Evolutionary conservation across 176 grass and related monocot genomes (phyloP).

Genomic region (Chloris gayana): DNA sequence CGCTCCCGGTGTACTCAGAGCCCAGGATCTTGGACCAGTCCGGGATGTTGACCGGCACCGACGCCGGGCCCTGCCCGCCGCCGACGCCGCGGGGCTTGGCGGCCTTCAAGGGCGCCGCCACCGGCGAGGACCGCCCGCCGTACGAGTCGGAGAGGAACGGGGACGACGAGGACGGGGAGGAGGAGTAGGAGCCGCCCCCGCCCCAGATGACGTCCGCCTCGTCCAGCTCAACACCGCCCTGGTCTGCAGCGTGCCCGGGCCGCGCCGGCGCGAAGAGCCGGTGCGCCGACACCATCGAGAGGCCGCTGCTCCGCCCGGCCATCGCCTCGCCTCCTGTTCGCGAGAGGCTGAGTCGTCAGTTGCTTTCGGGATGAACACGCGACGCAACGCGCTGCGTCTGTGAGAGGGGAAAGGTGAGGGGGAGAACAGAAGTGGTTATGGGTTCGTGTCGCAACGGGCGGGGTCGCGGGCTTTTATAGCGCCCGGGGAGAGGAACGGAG

Average conservation of each 20-base stretch:
- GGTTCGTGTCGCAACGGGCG: conserved; percentile 22
- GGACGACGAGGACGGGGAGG: conserved; percentile 12
- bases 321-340: conserved; percentile 21
- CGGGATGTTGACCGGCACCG: conserved; percentile 84
- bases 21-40: conserved; percentile 92
- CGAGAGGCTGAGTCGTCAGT: not conserved
- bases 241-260: conserved; percentile 36
- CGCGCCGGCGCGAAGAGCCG: conserved; percentile 62
- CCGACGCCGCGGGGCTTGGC: conserved; percentile 15
- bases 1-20: conserved; percentile 54
- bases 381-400: not conserved
- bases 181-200: not conserved
- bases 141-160: conserved; percentile 38
- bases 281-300: conserved; percentile 50
- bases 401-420: not conserved
- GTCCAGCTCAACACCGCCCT: conserved; percentile 35
- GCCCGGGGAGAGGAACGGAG: not conserved
- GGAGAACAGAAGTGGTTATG: not conserved
- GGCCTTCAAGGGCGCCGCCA: conserved; percentile 33
- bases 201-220: conserved; percentile 89
- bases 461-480: conserved; percentile 55
- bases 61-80: conserved; percentile 23
- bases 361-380: not conserved
- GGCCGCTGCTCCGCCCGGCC: conserved; percentile 59
- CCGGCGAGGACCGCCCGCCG: conserved; percentile 24